Conservation (phyloP, 1,139 yeast species). For the Debaryomyces sp. region DNA sequence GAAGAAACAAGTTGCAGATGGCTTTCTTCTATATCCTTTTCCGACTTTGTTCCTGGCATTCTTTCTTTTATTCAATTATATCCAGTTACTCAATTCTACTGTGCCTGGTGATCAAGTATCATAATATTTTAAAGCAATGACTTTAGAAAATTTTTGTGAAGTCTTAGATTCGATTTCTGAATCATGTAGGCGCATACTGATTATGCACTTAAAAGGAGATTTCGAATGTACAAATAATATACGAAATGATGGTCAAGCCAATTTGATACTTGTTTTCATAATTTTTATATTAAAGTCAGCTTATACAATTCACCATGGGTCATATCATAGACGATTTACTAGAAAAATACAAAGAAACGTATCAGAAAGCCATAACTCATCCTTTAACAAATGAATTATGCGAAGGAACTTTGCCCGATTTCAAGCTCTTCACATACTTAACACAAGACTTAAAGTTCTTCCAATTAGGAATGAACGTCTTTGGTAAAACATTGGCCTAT, state of each 20-base stretch:
- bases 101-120: neutral
- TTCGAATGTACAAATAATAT: neutral
- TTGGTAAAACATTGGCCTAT: slow-evolving; percentile 47
- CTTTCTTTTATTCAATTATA: neutral
- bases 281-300: neutral
- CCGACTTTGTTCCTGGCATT: neutral
- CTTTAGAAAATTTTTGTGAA: neutral
- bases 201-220: slow-evolving; percentile 2
- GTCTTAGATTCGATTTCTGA: neutral
- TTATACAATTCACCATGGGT: neutral
- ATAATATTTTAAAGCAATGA: neutral
- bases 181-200: slow-evolving; percentile 2
- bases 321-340: slow-evolving; percentile 20
- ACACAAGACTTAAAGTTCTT: slow-evolving; percentile 54
- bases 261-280: too few relatives aligned
- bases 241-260: neutral
- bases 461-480: slow-evolving; percentile 41
- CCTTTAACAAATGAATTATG: slow-evolving; percentile 50
- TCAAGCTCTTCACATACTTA: slow-evolving; percentile 44
- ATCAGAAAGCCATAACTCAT: slow-evolving; percentile 38
- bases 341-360: slow-evolving; percentile 23
- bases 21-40: neutral
- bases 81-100: neutral
- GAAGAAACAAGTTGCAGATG: neutral
- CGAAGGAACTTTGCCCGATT: slow-evolving; percentile 45